phyloP scores from a whole-genome alignment of 306 rosid genomes.

The Begonia peltatifolia region DNA sequence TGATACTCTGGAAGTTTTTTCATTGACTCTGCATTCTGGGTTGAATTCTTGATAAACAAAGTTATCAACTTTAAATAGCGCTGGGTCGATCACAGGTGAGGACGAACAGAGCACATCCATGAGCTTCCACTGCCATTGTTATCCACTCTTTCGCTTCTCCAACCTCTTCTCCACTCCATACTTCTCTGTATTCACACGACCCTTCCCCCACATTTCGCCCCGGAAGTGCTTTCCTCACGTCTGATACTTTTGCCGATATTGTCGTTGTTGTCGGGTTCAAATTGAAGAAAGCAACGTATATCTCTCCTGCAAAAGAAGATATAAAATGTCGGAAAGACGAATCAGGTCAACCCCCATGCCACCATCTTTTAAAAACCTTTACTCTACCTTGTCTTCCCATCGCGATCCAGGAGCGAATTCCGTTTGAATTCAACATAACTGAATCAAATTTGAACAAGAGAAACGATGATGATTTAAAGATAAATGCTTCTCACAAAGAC shows the following conservation, averaged over 20 bases:
- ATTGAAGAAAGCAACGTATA: too few relatives aligned
- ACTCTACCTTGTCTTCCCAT: constrained; percentile 49
- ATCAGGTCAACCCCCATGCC: too few relatives aligned
- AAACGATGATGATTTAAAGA: not conserved
- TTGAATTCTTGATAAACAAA: too few relatives aligned
- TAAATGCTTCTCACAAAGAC: too few relatives aligned
- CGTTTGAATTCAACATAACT: constrained; percentile 34
- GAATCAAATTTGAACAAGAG: constrained; percentile 7
- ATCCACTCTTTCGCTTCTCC: constrained; percentile 16
- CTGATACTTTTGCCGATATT: too few relatives aligned
- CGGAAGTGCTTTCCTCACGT: too few relatives aligned
- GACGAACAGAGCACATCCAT: constrained; percentile 51
- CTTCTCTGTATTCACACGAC: constrained; percentile 37
- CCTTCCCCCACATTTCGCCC: too few relatives aligned
- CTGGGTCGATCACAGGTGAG: constrained; percentile 16
- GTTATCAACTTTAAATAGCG: too few relatives aligned
- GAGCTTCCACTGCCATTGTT: constrained; percentile 29
- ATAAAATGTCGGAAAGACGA: not conserved
- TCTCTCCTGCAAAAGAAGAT: not conserved
- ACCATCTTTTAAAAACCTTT: too few relatives aligned
- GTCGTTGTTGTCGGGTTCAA: too few relatives aligned
- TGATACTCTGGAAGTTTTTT: too few relatives aligned
- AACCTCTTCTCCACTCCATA: constrained; percentile 47
- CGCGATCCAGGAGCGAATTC: constrained; percentile 77
- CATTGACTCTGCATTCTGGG: too few relatives aligned